These are phyloP conservation scores for Chlorencoelia australis DNA, from an alignment of 2,329 filamentous ascomycete species.

Conservation along the genomic window DNA sequence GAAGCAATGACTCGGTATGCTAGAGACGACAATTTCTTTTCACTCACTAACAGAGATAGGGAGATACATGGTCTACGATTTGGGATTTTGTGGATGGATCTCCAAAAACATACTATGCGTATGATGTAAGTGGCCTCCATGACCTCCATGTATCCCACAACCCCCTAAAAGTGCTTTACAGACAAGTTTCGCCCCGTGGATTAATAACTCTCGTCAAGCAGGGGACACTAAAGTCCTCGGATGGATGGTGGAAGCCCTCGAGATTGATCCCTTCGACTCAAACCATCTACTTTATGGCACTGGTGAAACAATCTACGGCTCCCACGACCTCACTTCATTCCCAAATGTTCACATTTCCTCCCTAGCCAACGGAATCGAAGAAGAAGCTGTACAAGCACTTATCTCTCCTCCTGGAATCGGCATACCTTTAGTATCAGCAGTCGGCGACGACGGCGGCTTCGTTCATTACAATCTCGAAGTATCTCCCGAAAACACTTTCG, in stretches of 20 bases:
- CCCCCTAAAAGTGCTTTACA: too few species aligned
- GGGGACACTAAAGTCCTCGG: too few species aligned
- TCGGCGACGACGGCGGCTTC: constrained; percentile 22
- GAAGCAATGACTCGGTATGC: constrained; percentile 41
- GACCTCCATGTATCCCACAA: too few species aligned
- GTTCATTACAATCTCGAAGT: constrained; percentile 3
- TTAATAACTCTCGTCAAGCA: too few species aligned
- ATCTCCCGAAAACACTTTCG: constrained; percentile 5
- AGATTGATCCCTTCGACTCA: constrained; percentile 47
- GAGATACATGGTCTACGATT: too few species aligned
- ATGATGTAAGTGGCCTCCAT: too few species aligned
- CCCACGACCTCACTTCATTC: constrained; percentile 20
- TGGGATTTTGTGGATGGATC: too few species aligned
- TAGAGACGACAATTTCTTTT: too few species aligned
- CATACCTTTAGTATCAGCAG: constrained; percentile 14
- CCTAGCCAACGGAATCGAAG: constrained; percentile 21
- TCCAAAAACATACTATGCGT: background rate
- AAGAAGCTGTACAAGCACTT: constrained; percentile 15
- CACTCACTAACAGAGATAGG: too few species aligned
- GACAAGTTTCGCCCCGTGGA: constrained; percentile 13
- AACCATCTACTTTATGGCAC: constrained; percentile 52
- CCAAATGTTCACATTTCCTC: constrained; percentile 8
- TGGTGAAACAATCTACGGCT: constrained; percentile 42
- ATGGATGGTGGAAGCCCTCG: constrained; percentile 51
- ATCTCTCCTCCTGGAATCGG: constrained; percentile 16